Evolutionary conservation across 176 grass and related monocot genomes (phyloP).

Genomic region (Musa schizocarpa): DNA sequence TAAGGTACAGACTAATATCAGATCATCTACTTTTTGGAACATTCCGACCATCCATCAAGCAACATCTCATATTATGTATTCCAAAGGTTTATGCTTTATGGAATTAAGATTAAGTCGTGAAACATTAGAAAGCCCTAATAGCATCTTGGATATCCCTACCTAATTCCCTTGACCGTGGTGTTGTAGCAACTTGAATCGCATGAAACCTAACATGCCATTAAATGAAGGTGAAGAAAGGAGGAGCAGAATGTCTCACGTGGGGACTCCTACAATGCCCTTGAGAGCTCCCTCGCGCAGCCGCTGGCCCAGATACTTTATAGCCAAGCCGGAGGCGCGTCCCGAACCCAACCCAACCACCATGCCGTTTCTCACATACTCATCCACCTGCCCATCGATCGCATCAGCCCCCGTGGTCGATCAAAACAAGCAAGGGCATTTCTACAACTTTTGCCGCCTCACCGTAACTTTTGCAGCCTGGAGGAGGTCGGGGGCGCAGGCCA

Average conservation of each 20-base stretch:
- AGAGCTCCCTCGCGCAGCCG: slow-evolving; percentile 53
- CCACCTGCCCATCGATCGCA: slow-evolving; percentile 35
- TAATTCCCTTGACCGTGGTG: too few relatives aligned
- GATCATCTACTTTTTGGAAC: too few relatives aligned
- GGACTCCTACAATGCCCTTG: slow-evolving; percentile 41
- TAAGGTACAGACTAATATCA: too few relatives aligned
- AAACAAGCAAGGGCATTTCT: background rate
- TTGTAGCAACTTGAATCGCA: too few relatives aligned
- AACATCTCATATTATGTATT: too few relatives aligned
- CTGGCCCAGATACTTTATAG: slow-evolving; percentile 57
- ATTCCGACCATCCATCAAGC: too few relatives aligned
- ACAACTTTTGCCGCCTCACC: slow-evolving; percentile 2
- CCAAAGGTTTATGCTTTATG: too few relatives aligned
- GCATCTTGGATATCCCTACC: too few relatives aligned
- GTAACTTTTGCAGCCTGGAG: slow-evolving; percentile 60
- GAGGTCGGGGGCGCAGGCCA: slow-evolving; percentile 30
- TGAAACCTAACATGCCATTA: too few relatives aligned
- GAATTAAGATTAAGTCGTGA: too few relatives aligned
- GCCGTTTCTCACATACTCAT: slow-evolving; percentile 65
- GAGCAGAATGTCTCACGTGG: slow-evolving; percentile 44
- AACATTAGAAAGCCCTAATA: too few relatives aligned
- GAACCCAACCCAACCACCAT: slow-evolving; percentile 82
- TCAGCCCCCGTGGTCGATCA: background rate
- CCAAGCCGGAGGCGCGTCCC: slow-evolving; percentile 58
- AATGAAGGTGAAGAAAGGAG: background rate